phyloP scores from a whole-genome alignment of 352 stramenopile genomes.

The Pythium oligandrum region DNA sequence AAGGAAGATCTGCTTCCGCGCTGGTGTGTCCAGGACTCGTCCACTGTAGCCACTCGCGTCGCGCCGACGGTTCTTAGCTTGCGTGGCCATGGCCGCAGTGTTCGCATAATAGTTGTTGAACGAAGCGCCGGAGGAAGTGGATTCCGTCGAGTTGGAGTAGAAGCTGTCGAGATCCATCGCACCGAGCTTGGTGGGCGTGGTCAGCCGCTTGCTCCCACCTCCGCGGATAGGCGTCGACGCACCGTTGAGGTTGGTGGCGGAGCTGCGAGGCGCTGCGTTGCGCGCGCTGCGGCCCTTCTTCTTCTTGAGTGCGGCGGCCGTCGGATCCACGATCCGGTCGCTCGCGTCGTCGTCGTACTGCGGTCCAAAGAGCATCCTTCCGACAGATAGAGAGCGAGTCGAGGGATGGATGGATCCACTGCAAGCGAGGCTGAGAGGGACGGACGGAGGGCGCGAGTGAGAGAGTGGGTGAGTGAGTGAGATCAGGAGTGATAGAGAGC shows the following conservation, averaged over 20 bases:
- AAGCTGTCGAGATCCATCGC: slow-evolving; percentile 7
- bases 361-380: slow-evolving; percentile 31
- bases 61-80: slow-evolving; percentile 16
- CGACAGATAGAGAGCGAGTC: not conserved
- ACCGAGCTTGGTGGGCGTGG: too few species aligned
- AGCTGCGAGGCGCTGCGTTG: slow-evolving; percentile 3
- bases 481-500: too few species aligned
- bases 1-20: not conserved
- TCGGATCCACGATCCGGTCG: slow-evolving; percentile 22
- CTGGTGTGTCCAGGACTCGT: not conserved
- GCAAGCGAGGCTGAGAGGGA: not conserved
- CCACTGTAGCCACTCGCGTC: slow-evolving; percentile 2
- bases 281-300: slow-evolving; percentile 22
- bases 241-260: slow-evolving; percentile 1
- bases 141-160: slow-evolving; percentile 24
- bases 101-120: slow-evolving; percentile 20
- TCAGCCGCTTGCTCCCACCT: too few species aligned
- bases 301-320: slow-evolving; percentile 13
- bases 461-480: too few species aligned
- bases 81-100: slow-evolving; percentile 13
- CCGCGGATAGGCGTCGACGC: not conserved
- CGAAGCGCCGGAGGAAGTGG: slow-evolving; percentile 19
- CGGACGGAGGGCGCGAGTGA: not conserved
- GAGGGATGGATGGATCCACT: not conserved
- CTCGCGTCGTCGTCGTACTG: slow-evolving; percentile 38